Evolutionary conservation across 2,329 filamentous ascomycete species (phyloP), one percentile per base, ranked within the genome.

Genomic region (Colletotrichum sp.): DNA sequence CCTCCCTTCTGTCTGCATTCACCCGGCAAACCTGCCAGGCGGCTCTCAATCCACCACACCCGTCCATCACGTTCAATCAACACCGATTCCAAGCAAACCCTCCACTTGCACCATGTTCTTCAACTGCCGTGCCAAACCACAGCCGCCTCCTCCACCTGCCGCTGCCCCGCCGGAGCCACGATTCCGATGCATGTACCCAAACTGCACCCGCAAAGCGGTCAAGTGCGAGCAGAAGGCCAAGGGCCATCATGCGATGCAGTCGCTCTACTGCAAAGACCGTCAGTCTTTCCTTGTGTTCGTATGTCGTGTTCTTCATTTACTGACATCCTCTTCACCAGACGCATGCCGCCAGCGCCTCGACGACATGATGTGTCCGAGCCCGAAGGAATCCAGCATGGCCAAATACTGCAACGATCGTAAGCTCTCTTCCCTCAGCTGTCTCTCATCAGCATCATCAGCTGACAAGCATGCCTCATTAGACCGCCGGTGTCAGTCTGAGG

Each of bases 261-360:
- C 78, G 8, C 32, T 75, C 6, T 75, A 78, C 55, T 79, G 78
- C 73, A 78, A 78, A 67, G 77, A 77, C 5, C 78, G 77, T 78
- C 1, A 49, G 77, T 61, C 3, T 3, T 29, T 15, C 13, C 16
- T 16, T 6, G 7, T 29, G 3, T 15, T 15, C 8, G 5, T 22
- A 6, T n/a, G 11, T n/a, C n/a, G n/a, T 12, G 44, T 19, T 25
- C 15, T 9, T 11, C 11, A 3, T 16, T 2, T 32, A 22, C 59
- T 78, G 30, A 72, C 66, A 2, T 1, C 1, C 12, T 16, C 7
- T 11, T 2, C 5, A 2, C 2, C 8, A 79, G 78, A 79, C 57
- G 78, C 78, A 49, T 79, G 77, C 32, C 78, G 77, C 4, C 74
- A 78, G 29, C 76, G 78, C 6, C 49, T 75, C 12, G 77, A 73